phyloP scores from a whole-genome alignment of 352 stramenopile species.

The Phytophthora sp. region DNA sequence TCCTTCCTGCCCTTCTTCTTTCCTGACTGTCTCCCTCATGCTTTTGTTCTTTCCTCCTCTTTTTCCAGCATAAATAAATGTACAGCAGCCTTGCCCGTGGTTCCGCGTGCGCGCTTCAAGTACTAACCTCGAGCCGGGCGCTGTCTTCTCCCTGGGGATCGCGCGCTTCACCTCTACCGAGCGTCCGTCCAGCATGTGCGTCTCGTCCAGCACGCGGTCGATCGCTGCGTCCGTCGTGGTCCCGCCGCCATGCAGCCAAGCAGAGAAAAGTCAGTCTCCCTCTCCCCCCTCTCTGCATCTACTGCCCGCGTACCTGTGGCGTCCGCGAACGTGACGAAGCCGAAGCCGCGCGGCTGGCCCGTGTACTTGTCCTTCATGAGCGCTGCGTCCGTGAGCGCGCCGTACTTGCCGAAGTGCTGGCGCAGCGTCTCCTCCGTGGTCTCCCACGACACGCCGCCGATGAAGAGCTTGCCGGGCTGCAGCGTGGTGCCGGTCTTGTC shows the following conservation, averaged over 20 bases:
- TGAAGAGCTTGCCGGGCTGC: conserved; percentile 89
- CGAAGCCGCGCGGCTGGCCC: conserved; percentile 91
- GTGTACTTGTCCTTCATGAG: conserved; percentile 96
- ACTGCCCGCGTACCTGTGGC: conserved; percentile 58
- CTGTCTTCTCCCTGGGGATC: conserved; percentile 87
- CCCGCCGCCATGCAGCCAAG: conserved; percentile 4
- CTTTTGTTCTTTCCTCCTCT: conserved; percentile 30
- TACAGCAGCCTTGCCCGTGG: conserved; percentile 21
- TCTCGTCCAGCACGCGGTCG: conserved; percentile 83
- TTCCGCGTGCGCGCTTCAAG: conserved; percentile 10
- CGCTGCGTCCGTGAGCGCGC: conserved; percentile 82
- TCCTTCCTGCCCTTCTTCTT: conserved; percentile 34
- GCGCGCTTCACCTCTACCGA: conserved; percentile 93
- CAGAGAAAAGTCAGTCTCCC: conserved; percentile 31
- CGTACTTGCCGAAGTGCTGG: conserved; percentile 91
- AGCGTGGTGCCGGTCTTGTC: conserved; percentile 34
- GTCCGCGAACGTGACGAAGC: conserved; percentile 94
- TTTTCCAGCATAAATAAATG: conserved; percentile 34
- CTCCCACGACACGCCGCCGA: conserved; percentile 92
- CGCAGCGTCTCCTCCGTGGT: conserved; percentile 93
- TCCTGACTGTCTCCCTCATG: too few species aligned
- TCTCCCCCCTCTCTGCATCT: not conserved
- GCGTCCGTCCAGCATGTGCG: conserved; percentile 90
- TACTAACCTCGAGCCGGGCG: conserved; percentile 78
- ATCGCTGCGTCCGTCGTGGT: too few species aligned